Conservation (phyloP, 1,139 yeast species). For the Candida sanyaensis region DNA sequence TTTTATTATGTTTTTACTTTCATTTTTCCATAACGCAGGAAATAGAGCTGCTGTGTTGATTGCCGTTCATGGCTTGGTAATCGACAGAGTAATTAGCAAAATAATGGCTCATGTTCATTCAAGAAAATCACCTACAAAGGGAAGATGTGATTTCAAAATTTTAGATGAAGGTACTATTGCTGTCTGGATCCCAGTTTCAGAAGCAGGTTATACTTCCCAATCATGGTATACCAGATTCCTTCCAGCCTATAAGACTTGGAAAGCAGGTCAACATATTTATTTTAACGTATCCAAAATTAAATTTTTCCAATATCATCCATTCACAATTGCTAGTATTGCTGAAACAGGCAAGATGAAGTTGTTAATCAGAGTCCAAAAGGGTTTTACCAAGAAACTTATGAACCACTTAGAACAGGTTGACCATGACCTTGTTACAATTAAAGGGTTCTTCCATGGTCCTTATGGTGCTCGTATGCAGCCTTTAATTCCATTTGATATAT, state of each 20-base stretch:
- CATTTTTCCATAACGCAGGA: slow-evolving; percentile 44
- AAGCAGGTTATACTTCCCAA: slow-evolving; percentile 8
- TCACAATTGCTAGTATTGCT: slow-evolving; percentile 44
- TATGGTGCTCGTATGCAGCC: slow-evolving; percentile 47
- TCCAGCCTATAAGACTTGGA: slow-evolving; percentile 46
- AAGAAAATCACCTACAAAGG: slow-evolving; percentile 39
- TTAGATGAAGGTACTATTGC: slow-evolving; percentile 43
- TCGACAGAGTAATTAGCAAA: slow-evolving; percentile 39
- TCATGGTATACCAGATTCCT: slow-evolving; percentile 33
- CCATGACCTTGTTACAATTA: slow-evolving; percentile 19
- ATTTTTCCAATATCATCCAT: slow-evolving; percentile 47
- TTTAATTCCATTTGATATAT: slow-evolving; percentile 41
- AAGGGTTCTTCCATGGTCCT: slow-evolving; percentile 44
- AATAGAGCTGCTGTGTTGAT: slow-evolving; percentile 37
- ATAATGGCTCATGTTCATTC: slow-evolving; percentile 33
- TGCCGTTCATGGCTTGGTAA: slow-evolving; percentile 46
- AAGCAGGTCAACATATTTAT: slow-evolving; percentile 49
- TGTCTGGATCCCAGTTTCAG: slow-evolving; percentile 36
- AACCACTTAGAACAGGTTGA: slow-evolving; percentile 14
- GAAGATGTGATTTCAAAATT: slow-evolving; percentile 36
- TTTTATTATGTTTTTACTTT: slow-evolving; percentile 45
- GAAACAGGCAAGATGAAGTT: slow-evolving; percentile 40
- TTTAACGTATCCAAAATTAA: slow-evolving; percentile 40
- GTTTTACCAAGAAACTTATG: slow-evolving; percentile 43
- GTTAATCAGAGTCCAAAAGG: slow-evolving; percentile 40